A percentile compares a stretch with the other conserved stretches of the same genome.
Evolutionary conservation across 78 protist genomes (phyloP).

Genomic region (Creolimax fragrantissima): DNA sequence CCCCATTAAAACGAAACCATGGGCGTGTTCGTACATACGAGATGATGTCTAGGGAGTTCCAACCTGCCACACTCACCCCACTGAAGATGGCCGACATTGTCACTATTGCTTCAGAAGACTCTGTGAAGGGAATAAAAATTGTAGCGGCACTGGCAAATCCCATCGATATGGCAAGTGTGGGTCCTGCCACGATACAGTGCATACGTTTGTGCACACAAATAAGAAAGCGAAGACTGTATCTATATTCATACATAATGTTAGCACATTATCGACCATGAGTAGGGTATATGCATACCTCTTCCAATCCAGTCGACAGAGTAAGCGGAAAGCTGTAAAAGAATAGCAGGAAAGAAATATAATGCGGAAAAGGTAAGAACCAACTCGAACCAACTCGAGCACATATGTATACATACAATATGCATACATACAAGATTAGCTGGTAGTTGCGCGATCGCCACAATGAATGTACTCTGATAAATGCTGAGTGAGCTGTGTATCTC

Average conservation of each 20-base stretch:
- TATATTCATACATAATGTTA: no score
- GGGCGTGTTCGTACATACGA: no score
- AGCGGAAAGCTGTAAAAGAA: neutral
- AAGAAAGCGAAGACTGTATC: no score
- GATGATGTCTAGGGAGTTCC: neutral
- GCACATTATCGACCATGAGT: no score
- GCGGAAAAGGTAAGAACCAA: no score
- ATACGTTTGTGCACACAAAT: no score
- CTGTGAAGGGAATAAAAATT: neutral
- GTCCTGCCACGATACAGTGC: no score
- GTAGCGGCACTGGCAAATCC: neutral
- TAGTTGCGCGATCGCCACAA: neutral
- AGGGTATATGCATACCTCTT: neutral
- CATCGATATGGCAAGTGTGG: neutral
- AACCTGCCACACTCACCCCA: neutral
- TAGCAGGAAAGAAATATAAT: no score
- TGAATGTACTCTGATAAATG: neutral
- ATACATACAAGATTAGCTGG: neutral
- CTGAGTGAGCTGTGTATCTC: neutral
- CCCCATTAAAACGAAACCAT: neutral
- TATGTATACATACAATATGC: no score
- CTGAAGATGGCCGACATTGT: neutral
- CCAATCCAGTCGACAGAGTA: neutral
- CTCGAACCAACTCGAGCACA: no score
- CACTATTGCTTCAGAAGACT: neutral